Evolutionary conservation across 805 yeast species (phyloP).

Genomic region (Metschnikowia rubicola): DNA sequence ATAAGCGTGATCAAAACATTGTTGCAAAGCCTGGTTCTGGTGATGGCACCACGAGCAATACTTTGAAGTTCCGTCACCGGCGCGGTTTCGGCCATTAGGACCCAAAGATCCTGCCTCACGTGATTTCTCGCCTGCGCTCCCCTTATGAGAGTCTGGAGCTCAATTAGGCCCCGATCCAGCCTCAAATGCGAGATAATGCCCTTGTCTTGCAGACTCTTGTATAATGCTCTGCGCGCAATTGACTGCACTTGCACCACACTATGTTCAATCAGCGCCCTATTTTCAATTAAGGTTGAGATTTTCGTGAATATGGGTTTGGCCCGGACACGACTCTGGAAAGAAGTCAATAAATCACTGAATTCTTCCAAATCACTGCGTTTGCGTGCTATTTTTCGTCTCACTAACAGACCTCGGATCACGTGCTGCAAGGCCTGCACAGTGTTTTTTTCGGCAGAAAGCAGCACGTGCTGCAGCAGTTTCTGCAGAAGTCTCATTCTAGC

Average conservation of each 20-base stretch:
- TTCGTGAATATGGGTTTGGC: constrained; percentile 27
- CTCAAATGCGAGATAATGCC: constrained; percentile 19
- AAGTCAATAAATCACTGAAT: background rate
- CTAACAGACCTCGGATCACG: constrained; percentile 3
- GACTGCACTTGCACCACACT: constrained; percentile 31
- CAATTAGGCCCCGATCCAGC: constrained; percentile 17
- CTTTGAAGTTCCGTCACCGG: constrained; percentile 35
- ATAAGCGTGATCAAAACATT: constrained; percentile 40
- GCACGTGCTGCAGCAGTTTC: background rate
- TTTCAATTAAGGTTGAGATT: constrained; percentile 17
- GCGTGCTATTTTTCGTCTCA: background rate
- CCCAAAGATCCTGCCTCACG: constrained; percentile 15
- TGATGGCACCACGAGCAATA: constrained; percentile 43
- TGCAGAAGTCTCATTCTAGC: constrained; percentile 26
- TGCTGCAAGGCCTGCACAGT: constrained; percentile 6
- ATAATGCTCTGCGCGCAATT: constrained; percentile 24
- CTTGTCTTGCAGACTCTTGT: constrained; percentile 16
- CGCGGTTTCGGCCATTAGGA: constrained; percentile 5
- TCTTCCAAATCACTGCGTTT: background rate
- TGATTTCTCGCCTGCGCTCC: constrained; percentile 33
- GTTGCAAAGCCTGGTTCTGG: constrained; percentile 42
- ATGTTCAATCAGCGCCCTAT: constrained; percentile 15
- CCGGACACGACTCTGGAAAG: constrained; percentile 43
- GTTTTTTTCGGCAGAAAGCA: background rate
- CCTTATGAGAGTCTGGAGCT: constrained; percentile 38